Percentiles rank a stretch among this genome's conserved stretches.
Evolutionary conservation across 2,329 filamentous ascomycete species (phyloP).

Genomic region (Beauveria sp.): DNA sequence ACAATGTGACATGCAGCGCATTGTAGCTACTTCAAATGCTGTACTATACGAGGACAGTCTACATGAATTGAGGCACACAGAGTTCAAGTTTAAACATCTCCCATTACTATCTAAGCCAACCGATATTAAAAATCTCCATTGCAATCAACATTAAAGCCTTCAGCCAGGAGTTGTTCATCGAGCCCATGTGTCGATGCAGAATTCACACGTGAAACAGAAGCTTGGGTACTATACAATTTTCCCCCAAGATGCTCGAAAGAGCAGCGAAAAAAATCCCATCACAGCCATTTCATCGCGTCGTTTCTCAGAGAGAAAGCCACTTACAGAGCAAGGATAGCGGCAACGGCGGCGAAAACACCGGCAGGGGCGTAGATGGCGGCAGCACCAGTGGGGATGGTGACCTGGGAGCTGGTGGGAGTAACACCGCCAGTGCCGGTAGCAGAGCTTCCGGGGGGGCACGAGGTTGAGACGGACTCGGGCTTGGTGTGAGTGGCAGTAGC

Average conservation of each 20-base stretch:
- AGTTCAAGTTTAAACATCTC: neutral
- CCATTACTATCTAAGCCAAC: constrained; percentile 10
- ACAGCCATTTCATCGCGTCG: constrained; percentile 7
- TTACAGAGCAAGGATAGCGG: constrained; percentile 13
- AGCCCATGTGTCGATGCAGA: neutral
- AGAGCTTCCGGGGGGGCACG: neutral
- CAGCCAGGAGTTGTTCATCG: neutral
- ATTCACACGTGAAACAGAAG: constrained; percentile 4
- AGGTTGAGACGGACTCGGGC: neutral
- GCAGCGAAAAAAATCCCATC: neutral
- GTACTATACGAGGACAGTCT: too few relatives aligned
- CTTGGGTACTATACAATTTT: constrained; percentile 12
- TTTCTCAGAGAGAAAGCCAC: constrained; percentile 1
- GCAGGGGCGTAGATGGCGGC: constrained; percentile 10
- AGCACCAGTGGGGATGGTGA: constrained; percentile 3
- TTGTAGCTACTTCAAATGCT: neutral
- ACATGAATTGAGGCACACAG: neutral
- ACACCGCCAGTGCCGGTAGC: constrained; percentile 11
- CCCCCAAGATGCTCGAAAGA: neutral
- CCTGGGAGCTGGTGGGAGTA: constrained; percentile 7
- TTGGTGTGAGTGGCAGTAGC: neutral
- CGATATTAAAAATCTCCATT: constrained; percentile 5
- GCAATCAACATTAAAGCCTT: too few relatives aligned
- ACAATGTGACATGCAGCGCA: neutral
- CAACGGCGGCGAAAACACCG: constrained; percentile 10